Base-by-base conservation (phyloP, 495 filamentous ascomycete genomes). In the Clavariopsis aquatica region DNA sequence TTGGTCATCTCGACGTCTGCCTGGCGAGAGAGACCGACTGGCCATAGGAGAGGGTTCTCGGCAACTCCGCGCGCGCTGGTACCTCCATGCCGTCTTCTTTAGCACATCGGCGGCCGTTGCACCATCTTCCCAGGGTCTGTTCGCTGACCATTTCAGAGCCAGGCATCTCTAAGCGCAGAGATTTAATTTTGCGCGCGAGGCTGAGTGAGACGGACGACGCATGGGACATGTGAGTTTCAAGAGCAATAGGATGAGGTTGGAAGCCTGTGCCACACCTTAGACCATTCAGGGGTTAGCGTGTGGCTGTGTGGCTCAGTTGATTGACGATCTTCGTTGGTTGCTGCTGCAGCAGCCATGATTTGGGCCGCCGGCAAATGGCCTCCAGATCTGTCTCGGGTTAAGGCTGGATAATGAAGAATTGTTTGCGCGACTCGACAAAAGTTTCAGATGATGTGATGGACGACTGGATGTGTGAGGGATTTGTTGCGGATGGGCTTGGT, bases 181-280 rank as follows among this genome's bases (percentile, higher is more conserved):
- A 3, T 5, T 28, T 34, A n/a, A 3, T 10, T 45, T 52, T 41
- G 45, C 45, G 38, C 45, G n/a, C 43, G 55, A 47, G 17, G 55
- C 55, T 47, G 55, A 58, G 45, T 60, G 57, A 60, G 57, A 51
- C 57, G 57, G 46, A 49, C 5, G 19, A 49, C 22, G 34, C 38
- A 47, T 22, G 57, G 19, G 53, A 36, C 26, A 31, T 12, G 45
- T 13, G 6, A 46, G 57, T 60, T 51, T 52, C 57, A 52, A n/a
- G 7, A 45, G 28, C 17, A 15, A 38, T 49, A 17, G 47, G 45
- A 38, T 36, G 57, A 27, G 19, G 45, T 52, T 23, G 8, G 19
- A n/a, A 38, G 19, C 29, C 57, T 60, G 57, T 60, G 57, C 57
- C 57, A 60, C 57, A 29, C 43, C 17, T 23, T 49, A 52, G 20